Evolutionary conservation across 805 yeast species (phyloP), one percentile per base, ranked within the genome.

Genomic region (Candida vartiovaarae): DNA sequence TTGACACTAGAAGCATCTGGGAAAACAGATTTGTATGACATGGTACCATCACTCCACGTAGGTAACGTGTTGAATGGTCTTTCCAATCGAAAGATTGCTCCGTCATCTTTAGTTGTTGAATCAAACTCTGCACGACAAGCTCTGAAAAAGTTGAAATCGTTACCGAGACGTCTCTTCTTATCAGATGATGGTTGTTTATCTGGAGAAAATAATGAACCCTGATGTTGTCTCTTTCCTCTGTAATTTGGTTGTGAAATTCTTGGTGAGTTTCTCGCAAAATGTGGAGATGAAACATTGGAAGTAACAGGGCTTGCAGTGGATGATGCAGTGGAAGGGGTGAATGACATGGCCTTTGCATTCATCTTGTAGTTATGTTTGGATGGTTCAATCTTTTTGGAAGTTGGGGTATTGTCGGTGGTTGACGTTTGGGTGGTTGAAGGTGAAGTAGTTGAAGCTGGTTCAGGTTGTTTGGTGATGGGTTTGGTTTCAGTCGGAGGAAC

Each of bases 51-150:
- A 23, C 39, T 69, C 95, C 95, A 85, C 0, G 90, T 82, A 41
- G 95, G 95, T 8, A 86, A 81, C 0, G 91, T 82, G 34, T 71
- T 70, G 60, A 75, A 86, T 6, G 93, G 80, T 53, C 70, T 77
- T 51, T 81, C 89, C 47, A 81, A 67, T 24, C 62, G 53, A 40
- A 72, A 67, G 5, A 44, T 28, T n/a, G 25, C 31, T 9, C 36
- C 26, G 20, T 62, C 60, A 34, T 62, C 64, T 52, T 54, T 54
- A 8, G 47, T 52, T 3, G 41, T 32, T 43, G 50, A 43, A 49
- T 60, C 29, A 54, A 51, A 47, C 41, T 48, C 46, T 27, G 42
- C 59, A 50, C 36, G 56, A 41, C 50, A 56, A 43, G 43, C 58
- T 50, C 51, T 55, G 52, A 50, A 62, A 45, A 56, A 55, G 43